Evolutionary conservation across 768 basidiomycete species (phyloP).

Genomic region (Termitomyces sp.): DNA sequence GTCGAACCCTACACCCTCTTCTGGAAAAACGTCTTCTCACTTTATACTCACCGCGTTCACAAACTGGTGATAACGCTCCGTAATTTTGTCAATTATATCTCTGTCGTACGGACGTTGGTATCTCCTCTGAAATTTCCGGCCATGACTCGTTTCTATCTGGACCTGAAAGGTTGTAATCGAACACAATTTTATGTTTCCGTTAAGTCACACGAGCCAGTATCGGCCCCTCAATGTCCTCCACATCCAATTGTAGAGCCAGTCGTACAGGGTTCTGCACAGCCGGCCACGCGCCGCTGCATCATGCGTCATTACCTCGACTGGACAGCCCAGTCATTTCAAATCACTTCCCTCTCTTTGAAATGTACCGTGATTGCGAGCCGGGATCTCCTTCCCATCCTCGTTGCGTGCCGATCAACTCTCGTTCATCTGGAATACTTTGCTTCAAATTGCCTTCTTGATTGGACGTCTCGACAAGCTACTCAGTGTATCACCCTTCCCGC

Average conservation of each 20-base stretch:
- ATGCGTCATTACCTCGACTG: conserved; percentile 11
- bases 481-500: conserved; percentile 9
- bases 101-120: conserved; percentile 1
- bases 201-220: conserved; percentile 2
- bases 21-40: conserved; percentile 1
- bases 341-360: conserved; percentile 16
- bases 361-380: conserved; percentile 5
- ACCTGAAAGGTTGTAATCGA: conserved; percentile 2
- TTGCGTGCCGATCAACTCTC: conserved; percentile 14
- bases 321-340: conserved; percentile 6
- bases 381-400: conserved; percentile 13
- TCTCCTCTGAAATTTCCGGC: conserved; percentile 2
- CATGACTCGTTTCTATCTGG: conserved; percentile 9
- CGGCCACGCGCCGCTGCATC: background rate
- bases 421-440: conserved; percentile 12
- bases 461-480: background rate
- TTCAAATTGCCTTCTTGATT: conserved; percentile 3
- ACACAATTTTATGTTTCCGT: conserved; percentile 4
- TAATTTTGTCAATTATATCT: background rate
- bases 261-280: background rate
- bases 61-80: background rate
- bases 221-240: background rate
- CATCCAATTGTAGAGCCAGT: background rate
- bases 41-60: conserved; percentile 6
- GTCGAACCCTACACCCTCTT: background rate